phyloP scores from a whole-genome alignment of 2,329 filamentous ascomycete species.

The Elsinoe australis region DNA sequence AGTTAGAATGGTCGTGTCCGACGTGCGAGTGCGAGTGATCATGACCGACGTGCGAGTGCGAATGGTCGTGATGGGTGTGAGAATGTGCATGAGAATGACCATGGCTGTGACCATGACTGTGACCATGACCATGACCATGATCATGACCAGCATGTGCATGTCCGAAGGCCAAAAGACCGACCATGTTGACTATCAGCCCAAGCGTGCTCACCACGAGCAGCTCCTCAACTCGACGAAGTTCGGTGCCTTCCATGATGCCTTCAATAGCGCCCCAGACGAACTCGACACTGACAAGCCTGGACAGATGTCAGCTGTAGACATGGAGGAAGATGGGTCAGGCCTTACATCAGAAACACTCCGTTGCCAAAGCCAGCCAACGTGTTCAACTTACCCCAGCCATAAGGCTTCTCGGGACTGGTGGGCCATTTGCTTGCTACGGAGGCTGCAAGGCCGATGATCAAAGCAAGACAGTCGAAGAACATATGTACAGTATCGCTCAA shows the following conservation, averaged over 20 bases:
- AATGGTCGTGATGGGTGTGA: conserved; percentile 21
- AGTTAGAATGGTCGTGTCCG: conserved; percentile 19
- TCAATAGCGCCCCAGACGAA: conserved; percentile 94
- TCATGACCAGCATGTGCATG: conserved; percentile 45
- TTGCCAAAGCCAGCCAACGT: conserved; percentile 94
- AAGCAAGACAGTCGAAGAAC: conserved; percentile 95
- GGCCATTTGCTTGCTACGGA: conserved; percentile 97
- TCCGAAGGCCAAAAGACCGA: conserved; percentile 80
- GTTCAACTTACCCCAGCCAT: conserved; percentile 94
- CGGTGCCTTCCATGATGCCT: conserved; percentile 70
- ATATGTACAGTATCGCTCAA: conserved; percentile 98
- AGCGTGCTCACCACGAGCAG: conserved; percentile 81
- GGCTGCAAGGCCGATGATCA: conserved; percentile 82
- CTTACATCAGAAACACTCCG: conserved; percentile 83
- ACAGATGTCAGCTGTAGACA: not conserved
- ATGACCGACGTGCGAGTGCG: conserved; percentile 36
- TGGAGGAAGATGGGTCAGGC: not conserved
- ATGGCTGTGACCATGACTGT: conserved; percentile 49
- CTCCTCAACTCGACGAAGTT: conserved; percentile 78
- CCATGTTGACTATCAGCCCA: conserved; percentile 80
- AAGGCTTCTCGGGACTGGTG: conserved; percentile 78
- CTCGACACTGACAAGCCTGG: conserved; percentile 81
- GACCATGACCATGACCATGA: conserved; percentile 48
- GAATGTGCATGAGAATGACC: conserved; percentile 20
- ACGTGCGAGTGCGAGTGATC: conserved; percentile 26